Percentiles rank a stretch among this genome's conserved stretches.
Conservation (phyloP, 495 filamentous ascomycete species). For the Physcia stellaris region DNA sequence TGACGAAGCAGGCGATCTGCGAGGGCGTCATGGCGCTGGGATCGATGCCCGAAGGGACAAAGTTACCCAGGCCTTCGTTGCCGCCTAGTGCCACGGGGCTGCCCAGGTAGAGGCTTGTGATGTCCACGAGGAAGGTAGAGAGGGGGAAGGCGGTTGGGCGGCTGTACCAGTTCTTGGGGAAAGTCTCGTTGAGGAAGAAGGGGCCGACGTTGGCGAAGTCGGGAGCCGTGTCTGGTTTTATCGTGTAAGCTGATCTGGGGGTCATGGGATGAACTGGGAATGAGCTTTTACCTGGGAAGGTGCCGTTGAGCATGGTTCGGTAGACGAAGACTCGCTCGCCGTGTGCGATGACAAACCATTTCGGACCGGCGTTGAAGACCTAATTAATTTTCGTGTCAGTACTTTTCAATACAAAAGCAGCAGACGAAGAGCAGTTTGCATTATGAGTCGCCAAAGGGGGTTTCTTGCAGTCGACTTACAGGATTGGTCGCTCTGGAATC, state of each 20-base stretch:
- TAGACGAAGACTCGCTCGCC: conserved; percentile 18
- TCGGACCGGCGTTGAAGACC: conserved; percentile 15
- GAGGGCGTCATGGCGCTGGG: conserved; percentile 1
- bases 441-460: too few species aligned
- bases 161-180: conserved; percentile 13
- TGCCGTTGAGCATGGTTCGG: conserved; percentile 16
- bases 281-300: too few species aligned
- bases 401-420: too few species aligned
- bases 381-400: too few species aligned
- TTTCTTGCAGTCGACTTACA: too few species aligned
- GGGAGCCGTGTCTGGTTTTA: conserved; percentile 3
- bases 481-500: conserved; percentile 14
- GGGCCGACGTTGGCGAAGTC: conserved; percentile 15
- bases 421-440: too few species aligned
- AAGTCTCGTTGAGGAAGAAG: conserved; percentile 19
- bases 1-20: conserved; percentile 13
- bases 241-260: too few species aligned
- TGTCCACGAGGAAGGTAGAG: conserved; percentile 2
- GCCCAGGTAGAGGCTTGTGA: conserved; percentile 5
- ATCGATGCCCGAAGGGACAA: conserved; percentile 12
- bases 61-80: conserved; percentile 15
- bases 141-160: conserved; percentile 10
- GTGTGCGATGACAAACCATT: conserved; percentile 13
- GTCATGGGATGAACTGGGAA: too few species aligned
- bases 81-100: conserved; percentile 11